Base-by-base conservation (phyloP, 2,329 filamentous ascomycete genomes). In the Clonostachys solani region DNA sequence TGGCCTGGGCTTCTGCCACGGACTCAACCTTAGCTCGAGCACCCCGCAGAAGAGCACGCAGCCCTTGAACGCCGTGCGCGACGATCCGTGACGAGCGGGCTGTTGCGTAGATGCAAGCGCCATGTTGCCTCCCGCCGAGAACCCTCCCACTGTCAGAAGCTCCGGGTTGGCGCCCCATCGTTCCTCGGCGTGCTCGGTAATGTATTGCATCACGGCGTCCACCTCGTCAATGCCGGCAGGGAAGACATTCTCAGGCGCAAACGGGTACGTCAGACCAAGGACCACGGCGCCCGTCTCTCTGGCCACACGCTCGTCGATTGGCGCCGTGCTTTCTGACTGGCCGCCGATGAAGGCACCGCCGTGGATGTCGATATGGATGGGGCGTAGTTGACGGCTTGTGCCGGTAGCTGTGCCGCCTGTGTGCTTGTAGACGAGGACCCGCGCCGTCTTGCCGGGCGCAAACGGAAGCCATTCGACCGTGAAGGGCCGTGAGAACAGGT, bases 191-290 rank as follows among this genome's bases (percentile, higher is more conserved):
- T 75, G 62, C 5, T 60, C 52, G 4, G 64, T 50, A 2, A 77
- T 54, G 55, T 62, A 76, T 41, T 56, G 52, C 12, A 77, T 54
- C 0, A 67, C 61, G 38, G 70, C 69, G 45, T 74, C 69, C 3
- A 71, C 62, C 53, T 81, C 76, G 46, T 77, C 60, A 2, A 78
- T 60, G 5, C 68, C 68, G 2, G 59, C 60, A 0, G 77, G 76
- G 48, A 78, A 80, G 23, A 62, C 60, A 51, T 77, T 61, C 48
- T 77, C 75, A 0, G 76, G 77, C 8, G 74, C 75, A 34, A 77
- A 66, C 2, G 75, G 64, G 52, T 80, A 79, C 18, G 75, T 73
- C 6, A 78, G 65, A 48, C 73, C 73, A 7, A 78, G 61, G 15
- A 72, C 71, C 1, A 75, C 64, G 3, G 70, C 70, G 2, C 67